Conservation (phyloP, 192 early-diverging fungal genomes). For the Glomus cerebriforme region DNA sequence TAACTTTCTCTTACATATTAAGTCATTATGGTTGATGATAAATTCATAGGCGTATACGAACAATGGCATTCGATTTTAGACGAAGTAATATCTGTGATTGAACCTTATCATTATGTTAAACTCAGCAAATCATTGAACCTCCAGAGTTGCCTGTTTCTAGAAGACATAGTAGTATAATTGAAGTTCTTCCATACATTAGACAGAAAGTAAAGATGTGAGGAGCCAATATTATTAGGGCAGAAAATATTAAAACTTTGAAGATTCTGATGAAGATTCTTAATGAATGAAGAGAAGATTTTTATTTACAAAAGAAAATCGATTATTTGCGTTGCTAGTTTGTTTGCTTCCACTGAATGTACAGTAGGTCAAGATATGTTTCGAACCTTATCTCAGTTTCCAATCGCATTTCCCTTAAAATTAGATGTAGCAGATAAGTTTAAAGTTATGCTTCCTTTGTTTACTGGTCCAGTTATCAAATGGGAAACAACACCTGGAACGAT, state of each 20-base stretch:
- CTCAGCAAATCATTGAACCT: neutral
- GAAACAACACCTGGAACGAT: slow-evolving; percentile 15
- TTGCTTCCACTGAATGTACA: neutral
- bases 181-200: slow-evolving; percentile 22
- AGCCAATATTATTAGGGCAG: slow-evolving; percentile 2
- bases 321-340: slow-evolving; percentile 7
- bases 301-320: neutral
- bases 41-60: neutral
- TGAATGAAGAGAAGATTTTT: neutral
- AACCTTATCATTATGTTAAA: slow-evolving; percentile 7
- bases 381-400: slow-evolving; percentile 21
- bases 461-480: slow-evolving; percentile 27
- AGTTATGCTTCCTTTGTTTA: slow-evolving; percentile 23
- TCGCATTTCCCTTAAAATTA: slow-evolving; percentile 20
- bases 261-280: neutral
- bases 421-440: slow-evolving; percentile 10
- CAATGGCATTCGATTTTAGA: slow-evolving; percentile 24
- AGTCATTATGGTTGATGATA: neutral
- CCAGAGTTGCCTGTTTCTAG: neutral
- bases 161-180: neutral
- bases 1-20: neutral
- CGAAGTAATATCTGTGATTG: slow-evolving; percentile 5
- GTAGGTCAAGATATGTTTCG: slow-evolving; percentile 27
- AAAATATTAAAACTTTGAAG: neutral
- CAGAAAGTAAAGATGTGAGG: slow-evolving; percentile 31